These are phyloP conservation scores for Patellifolia procumbens DNA, from an alignment of 179 eudicot genomes.

Conservation along the genomic window DNA sequence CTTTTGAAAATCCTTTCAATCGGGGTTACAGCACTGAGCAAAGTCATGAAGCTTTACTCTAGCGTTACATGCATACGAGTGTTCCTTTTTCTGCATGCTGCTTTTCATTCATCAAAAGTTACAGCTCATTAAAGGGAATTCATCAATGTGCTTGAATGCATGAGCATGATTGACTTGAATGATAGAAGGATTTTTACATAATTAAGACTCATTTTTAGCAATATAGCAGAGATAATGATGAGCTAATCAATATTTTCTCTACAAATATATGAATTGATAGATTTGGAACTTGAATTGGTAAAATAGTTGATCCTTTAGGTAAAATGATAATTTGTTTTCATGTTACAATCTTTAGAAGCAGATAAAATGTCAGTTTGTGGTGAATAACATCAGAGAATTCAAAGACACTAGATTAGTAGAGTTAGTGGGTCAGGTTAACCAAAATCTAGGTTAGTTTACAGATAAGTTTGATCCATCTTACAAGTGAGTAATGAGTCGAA, in stretches of 20 bases:
- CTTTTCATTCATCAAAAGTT: neutral
- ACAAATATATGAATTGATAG: neutral
- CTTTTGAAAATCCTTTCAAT: constrained; percentile 19
- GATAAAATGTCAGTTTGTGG: no score
- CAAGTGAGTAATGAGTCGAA: no score
- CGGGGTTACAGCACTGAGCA: constrained; percentile 23
- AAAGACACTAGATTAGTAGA: no score
- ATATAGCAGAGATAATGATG: constrained; percentile 3
- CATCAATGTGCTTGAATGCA: neutral
- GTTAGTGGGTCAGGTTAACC: no score
- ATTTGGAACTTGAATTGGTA: neutral
- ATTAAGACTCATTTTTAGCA: neutral
- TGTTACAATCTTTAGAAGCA: no score
- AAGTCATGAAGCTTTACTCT: constrained; percentile 27
- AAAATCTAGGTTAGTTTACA: no score
- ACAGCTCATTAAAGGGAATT: neutral
- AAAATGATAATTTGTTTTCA: no score
- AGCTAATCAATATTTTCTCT: neutral
- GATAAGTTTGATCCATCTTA: no score
- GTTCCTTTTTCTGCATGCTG: constrained; percentile 22
- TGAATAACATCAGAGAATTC: no score
- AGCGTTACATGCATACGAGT: neutral
- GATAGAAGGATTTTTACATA: neutral
- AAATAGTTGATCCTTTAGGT: neutral
- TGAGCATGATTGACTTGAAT: constrained; percentile 4